These are phyloP conservation scores for Micromonas pusilla DNA, from an alignment of 139 green algal species.

Conservation along the genomic window DNA sequence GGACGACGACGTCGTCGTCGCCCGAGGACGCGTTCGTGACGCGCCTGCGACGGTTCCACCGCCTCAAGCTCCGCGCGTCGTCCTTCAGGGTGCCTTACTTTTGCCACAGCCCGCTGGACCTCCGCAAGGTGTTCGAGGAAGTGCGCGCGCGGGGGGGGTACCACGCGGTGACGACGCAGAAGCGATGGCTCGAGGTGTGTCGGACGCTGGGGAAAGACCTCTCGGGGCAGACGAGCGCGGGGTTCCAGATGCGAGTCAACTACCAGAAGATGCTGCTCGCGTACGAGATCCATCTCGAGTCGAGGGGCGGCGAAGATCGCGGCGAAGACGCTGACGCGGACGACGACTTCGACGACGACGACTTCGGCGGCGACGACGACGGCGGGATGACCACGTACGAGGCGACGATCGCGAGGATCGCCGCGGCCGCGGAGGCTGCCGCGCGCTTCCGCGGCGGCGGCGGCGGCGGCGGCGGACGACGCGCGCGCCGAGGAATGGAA, in stretches of 20 bases:
- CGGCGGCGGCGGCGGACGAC: too few relatives aligned
- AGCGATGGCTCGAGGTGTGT: not conserved
- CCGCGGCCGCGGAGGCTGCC: not conserved
- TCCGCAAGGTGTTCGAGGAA: not conserved
- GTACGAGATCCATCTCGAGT: conserved; percentile 1
- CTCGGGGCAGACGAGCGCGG: conserved; percentile 3
- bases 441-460: too few relatives aligned
- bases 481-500: not conserved
- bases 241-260: conserved; percentile 2
- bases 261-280: not conserved
- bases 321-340: not conserved
- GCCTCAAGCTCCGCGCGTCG: not conserved
- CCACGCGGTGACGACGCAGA: not conserved
- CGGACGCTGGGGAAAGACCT: not conserved
- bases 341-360: not conserved
- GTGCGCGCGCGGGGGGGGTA: not conserved
- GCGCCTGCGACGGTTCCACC: not conserved
- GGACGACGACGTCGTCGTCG: too few relatives aligned
- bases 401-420: not conserved
- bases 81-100: not conserved
- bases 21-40: not conserved
- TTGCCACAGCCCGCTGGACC: not conserved
- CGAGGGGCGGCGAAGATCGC: not conserved
- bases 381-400: not conserved
- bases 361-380: not conserved